These are phyloP conservation scores for Musa schizocarpa DNA, from an alignment of 176 grass and related monocot species.

Conservation along the genomic window DNA sequence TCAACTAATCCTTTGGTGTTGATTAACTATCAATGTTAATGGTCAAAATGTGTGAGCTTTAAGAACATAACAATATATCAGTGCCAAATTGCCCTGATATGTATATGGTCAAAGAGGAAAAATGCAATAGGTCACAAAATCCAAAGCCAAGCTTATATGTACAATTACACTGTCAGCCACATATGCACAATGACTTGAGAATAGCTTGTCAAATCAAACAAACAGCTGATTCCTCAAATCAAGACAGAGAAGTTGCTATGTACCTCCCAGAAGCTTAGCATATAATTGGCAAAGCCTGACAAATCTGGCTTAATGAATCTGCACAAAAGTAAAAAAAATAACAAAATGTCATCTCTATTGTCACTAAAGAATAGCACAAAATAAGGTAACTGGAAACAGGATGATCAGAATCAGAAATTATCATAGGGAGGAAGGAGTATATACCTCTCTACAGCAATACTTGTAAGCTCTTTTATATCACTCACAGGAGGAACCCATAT, in stretches of 20 bases:
- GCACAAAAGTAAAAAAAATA: conserved; percentile 9
- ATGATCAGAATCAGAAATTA: not conserved
- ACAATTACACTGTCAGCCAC: not conserved
- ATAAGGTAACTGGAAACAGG: conserved; percentile 2
- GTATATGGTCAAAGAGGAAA: too few species aligned
- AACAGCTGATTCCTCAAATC: not conserved
- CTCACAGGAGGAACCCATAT: conserved; percentile 87
- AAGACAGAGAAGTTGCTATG: not conserved
- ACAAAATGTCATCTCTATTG: conserved; percentile 5
- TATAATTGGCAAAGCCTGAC: conserved; percentile 52
- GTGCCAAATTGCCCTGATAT: too few species aligned
- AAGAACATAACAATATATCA: too few species aligned
- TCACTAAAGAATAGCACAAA: conserved; percentile 1
- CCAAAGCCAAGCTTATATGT: not conserved
- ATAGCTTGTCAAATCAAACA: not conserved
- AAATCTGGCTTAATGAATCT: conserved; percentile 44
- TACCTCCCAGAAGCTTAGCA: conserved; percentile 81
- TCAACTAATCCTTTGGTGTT: too few species aligned
- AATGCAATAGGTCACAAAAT: too few species aligned
- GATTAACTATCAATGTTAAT: too few species aligned
- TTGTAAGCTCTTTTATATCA: conserved; percentile 59
- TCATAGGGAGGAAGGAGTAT: not conserved
- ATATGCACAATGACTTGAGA: not conserved
- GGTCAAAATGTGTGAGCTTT: too few species aligned
- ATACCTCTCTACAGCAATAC: conserved; percentile 55